A percentile compares a stretch with the other conserved stretches of the same genome.
phyloP scores from a whole-genome alignment of 169 alveolate genomes.

The Sarcocystis neurona region DNA sequence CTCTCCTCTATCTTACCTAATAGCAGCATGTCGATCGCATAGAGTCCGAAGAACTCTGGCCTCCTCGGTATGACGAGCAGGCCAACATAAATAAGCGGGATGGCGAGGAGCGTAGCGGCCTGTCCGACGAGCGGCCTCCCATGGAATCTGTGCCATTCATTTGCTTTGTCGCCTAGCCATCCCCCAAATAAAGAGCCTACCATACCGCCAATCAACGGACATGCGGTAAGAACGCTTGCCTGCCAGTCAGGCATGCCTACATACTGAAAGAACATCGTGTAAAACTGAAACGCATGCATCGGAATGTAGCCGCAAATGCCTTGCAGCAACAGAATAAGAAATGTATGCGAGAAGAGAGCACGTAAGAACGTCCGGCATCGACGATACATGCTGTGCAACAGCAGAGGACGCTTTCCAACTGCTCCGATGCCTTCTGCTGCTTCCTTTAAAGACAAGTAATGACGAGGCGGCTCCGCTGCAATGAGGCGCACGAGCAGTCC shows the following conservation, averaged over 20 bases:
- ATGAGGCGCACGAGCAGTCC: slow-evolving; percentile 56
- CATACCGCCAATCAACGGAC: slow-evolving; percentile 83
- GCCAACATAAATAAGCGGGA: slow-evolving; percentile 71
- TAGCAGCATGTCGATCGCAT: slow-evolving; percentile 71
- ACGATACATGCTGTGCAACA: slow-evolving; percentile 12
- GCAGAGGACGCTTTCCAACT: not conserved
- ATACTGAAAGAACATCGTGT: slow-evolving; percentile 86
- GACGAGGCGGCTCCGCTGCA: slow-evolving; percentile 65
- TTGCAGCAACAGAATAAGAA: slow-evolving; percentile 71
- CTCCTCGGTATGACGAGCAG: slow-evolving; percentile 73
- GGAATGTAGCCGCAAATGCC: slow-evolving; percentile 87
- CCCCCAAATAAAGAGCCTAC: slow-evolving; percentile 92
- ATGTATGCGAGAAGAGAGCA: slow-evolving; percentile 61
- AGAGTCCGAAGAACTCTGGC: slow-evolving; percentile 69
- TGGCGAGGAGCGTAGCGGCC: slow-evolving; percentile 72
- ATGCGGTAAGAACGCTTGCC: slow-evolving; percentile 85
- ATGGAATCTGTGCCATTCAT: slow-evolving; percentile 74
- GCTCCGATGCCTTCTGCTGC: not conserved
- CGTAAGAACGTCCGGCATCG: slow-evolving; percentile 58
- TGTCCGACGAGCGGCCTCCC: slow-evolving; percentile 83
- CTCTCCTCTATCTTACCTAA: slow-evolving; percentile 84
- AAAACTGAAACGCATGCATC: slow-evolving; percentile 84
- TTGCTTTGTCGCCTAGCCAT: slow-evolving; percentile 80
- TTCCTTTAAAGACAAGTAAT: not conserved
- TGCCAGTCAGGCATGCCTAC: slow-evolving; percentile 83